These are phyloP conservation scores for Panicum hallii DNA, from an alignment of 202 grass and related monocot species.

Conservation along the genomic window DNA sequence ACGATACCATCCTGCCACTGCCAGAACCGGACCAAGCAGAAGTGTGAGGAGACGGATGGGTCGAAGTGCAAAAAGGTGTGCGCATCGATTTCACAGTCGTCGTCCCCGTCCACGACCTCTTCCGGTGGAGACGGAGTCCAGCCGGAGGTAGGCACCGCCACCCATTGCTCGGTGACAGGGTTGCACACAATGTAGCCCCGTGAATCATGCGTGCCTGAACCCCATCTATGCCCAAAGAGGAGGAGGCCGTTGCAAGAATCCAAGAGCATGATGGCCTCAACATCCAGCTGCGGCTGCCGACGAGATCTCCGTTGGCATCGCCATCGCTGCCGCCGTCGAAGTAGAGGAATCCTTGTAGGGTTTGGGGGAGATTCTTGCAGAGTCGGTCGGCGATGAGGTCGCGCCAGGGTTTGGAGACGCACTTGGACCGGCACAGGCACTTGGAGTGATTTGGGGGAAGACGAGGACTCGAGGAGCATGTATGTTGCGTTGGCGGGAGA, in stretches of 20 bases:
- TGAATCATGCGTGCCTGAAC: too few relatives aligned
- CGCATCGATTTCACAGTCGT: too few relatives aligned
- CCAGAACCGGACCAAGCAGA: neutral
- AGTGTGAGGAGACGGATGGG: neutral
- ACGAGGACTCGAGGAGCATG: too few relatives aligned
- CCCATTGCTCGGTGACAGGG: neutral
- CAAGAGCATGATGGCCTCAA: neutral
- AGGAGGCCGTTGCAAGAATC: neutral
- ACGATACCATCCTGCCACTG: neutral
- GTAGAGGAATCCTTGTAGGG: slow-evolving; percentile 12
- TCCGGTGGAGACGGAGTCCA: neutral
- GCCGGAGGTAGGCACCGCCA: neutral
- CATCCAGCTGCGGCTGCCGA: neutral
- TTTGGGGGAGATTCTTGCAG: slow-evolving; percentile 2
- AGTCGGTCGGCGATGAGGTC: slow-evolving; percentile 4
- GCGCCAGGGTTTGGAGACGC: too few relatives aligned
- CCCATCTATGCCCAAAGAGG: neutral
- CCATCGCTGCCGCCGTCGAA: neutral
- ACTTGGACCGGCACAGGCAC: too few relatives aligned
- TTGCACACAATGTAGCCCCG: neutral
- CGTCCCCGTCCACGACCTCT: too few relatives aligned
- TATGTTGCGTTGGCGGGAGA: too few relatives aligned
- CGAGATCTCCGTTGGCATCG: too few relatives aligned
- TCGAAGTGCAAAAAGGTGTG: neutral
- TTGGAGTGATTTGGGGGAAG: too few relatives aligned